These are phyloP conservation scores for Monosporascus sp. DNA, from an alignment of 2,329 filamentous ascomycete genomes.

Conservation along the genomic window DNA sequence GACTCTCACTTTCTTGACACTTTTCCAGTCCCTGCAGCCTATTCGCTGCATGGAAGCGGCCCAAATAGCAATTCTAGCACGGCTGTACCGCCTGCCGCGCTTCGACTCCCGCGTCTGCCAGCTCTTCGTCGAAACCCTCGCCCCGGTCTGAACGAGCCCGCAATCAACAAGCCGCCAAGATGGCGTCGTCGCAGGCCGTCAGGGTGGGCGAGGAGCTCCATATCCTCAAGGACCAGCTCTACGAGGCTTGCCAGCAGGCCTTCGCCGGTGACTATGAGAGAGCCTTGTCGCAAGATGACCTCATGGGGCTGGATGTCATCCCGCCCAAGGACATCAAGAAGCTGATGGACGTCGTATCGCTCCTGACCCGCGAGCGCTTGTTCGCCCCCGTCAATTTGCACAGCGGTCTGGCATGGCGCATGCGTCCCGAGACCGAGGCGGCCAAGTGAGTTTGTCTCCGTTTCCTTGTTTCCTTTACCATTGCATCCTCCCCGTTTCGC, in stretches of 20 bases:
- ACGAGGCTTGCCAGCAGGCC: constrained; percentile 48
- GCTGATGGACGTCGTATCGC: constrained; percentile 52
- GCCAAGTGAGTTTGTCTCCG: constrained; percentile 44
- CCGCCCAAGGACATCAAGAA: constrained; percentile 50
- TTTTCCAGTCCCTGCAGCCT: neutral
- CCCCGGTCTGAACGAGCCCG: constrained; percentile 1
- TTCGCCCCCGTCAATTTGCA: constrained; percentile 44
- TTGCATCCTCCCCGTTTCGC: too few relatives aligned
- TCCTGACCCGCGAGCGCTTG: constrained; percentile 55
- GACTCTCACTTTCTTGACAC: neutral
- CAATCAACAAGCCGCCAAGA: constrained; percentile 6
- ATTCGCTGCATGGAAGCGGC: constrained; percentile 9
- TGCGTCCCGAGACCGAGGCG: constrained; percentile 55
- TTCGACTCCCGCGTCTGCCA: constrained; percentile 16
- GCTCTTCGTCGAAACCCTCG: constrained; percentile 5
- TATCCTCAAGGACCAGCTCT: constrained; percentile 51
- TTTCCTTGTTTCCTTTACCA: neutral
- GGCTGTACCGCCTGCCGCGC: constrained; percentile 12
- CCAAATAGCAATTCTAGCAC: constrained; percentile 15
- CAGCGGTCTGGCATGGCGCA: constrained; percentile 49
- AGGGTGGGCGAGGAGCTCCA: constrained; percentile 19
- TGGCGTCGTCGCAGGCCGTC: constrained; percentile 6
- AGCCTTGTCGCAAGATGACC: constrained; percentile 54
- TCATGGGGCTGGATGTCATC: constrained; percentile 52
- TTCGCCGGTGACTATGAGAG: constrained; percentile 35